Conservation (phyloP, 2,329 filamentous ascomycete genomes). For the Huntiella abstrusa region DNA sequence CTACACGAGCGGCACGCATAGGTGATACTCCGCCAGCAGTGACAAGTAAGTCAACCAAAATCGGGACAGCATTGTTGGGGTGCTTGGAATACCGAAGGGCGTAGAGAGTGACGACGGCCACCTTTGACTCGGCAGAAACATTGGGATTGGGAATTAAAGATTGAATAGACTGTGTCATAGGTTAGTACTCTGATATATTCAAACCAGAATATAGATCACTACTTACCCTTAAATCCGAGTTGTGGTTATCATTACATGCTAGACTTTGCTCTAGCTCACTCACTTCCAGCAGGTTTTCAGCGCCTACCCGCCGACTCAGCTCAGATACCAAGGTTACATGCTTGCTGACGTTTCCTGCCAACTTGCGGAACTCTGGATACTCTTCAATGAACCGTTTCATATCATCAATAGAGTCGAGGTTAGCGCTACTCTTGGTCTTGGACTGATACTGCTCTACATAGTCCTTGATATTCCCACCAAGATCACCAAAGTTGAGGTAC, state of each 20-base stretch:
- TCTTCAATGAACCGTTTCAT: slow-evolving; percentile 99
- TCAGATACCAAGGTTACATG: slow-evolving; percentile 93
- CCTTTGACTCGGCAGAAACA: slow-evolving; percentile 65
- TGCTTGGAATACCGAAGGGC: slow-evolving; percentile 81
- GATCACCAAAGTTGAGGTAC: slow-evolving; percentile 92
- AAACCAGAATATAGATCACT: background rate
- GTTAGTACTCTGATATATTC: background rate
- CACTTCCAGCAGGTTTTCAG: slow-evolving; percentile 80
- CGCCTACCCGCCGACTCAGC: slow-evolving; percentile 68
- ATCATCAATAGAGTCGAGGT: slow-evolving; percentile 90
- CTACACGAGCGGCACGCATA: slow-evolving; percentile 58
- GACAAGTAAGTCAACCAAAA: slow-evolving; percentile 70
- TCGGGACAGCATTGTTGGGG: slow-evolving; percentile 61
- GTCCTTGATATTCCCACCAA: slow-evolving; percentile 91
- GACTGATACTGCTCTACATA: slow-evolving; percentile 97
- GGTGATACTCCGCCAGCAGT: slow-evolving; percentile 67
- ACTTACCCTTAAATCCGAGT: slow-evolving; percentile 66
- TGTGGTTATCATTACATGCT: slow-evolving; percentile 91
- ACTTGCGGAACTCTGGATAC: slow-evolving; percentile 90
- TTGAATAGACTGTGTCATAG: slow-evolving; percentile 49
- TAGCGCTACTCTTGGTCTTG: slow-evolving; percentile 89
- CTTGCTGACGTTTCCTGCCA: slow-evolving; percentile 96
- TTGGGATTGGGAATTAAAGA: slow-evolving; percentile 62
- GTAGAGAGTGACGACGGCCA: slow-evolving; percentile 84
- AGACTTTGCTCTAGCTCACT: slow-evolving; percentile 94